Percentiles rank a stretch among this genome's conserved stretches.
Conservation (phyloP, 1,139 yeast genomes). For the Yamadazyma diospyri region DNA sequence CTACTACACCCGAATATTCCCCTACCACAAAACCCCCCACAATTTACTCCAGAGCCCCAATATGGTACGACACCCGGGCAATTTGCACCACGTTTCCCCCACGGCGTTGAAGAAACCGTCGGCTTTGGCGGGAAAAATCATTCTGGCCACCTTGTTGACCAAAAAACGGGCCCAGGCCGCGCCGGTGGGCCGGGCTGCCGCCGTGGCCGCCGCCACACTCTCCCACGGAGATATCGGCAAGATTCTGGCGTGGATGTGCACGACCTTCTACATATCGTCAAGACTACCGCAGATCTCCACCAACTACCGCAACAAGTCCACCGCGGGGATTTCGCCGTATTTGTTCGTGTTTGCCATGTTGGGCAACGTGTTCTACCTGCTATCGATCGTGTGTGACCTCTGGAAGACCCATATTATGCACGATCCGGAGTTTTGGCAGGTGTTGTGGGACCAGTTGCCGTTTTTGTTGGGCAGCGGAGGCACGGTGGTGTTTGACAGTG, state of each 20-base stretch:
- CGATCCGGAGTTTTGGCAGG: conserved; percentile 8
- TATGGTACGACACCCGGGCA: conserved; percentile 13
- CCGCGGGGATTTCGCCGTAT: conserved; percentile 35
- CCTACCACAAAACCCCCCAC: conserved; percentile 22
- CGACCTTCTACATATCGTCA: conserved; percentile 65
- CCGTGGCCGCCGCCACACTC: background rate
- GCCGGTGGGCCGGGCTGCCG: background rate
- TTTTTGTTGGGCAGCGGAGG: conserved; percentile 37
- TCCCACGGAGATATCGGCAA: conserved; percentile 34
- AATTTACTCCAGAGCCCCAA: conserved; percentile 24
- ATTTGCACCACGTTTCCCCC: conserved; percentile 4
- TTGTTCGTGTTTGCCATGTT: conserved; percentile 35
- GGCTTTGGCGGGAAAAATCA: conserved; percentile 7
- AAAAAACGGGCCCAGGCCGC: conserved; percentile 8
- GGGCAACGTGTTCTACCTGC: conserved; percentile 34
- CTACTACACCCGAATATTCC: conserved; percentile 22
- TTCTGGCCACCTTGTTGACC: conserved; percentile 12
- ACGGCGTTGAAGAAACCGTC: background rate
- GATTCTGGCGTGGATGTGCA: conserved; percentile 73
- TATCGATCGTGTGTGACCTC: conserved; percentile 30
- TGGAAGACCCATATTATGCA: conserved; percentile 15
- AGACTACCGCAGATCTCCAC: conserved; percentile 72
- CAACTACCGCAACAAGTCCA: conserved; percentile 28
- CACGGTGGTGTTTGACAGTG: conserved; percentile 32
- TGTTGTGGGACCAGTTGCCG: conserved; percentile 29